Evolutionary conservation across 192 early-diverging fungal species (phyloP), one percentile per base, ranked within the genome.

Genomic region (Entophlyctis luteolus): DNA sequence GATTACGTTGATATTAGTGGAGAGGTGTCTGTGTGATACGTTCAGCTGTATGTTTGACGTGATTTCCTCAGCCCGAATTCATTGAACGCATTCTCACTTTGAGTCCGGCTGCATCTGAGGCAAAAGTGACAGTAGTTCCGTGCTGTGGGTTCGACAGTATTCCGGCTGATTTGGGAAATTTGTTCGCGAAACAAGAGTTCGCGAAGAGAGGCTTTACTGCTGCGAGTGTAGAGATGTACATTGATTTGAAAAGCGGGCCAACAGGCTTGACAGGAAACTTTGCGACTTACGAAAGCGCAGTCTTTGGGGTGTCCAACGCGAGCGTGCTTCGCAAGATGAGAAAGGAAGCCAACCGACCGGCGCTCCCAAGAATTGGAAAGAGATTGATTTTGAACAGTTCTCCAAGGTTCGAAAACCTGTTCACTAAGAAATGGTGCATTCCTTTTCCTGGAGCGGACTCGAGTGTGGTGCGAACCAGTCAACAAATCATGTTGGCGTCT

Each of bases 131-230:
- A 14, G 81, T 89, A 60, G 85, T 88, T 2, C 82, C 86, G 18
- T 78, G 83, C 6, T 89, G 88, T 73, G 82, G 84, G 27, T 84
- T 84, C 62, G 84, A 84, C 60, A 75, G 78, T 54, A 74, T 89
- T n/a, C 88, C 88, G 35, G 77, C 80, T 1, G 88, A 90, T 68
- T 59, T 89, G 52, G 88, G 87, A 22, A 77, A 82, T 12, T 58
- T 88, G 14, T 85, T 72, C 59, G 76, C 73, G 10, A 90, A 90
- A 57, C 63, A 74, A 4, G 68, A 80, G 34, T 76, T 86, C 38
- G 38, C 72, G 27, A 65, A 62, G 8, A 10, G 47, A 4, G 65
- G 77, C 22, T 73, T 72, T 33, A 62, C 79, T 3, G 81, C 82
- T 1, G 72, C 84, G 25, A 65, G 68, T 32, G 81, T 84, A 27